Evolutionary conservation across 257 asterid genomes (phyloP), one percentile per base, ranked within the genome.

Genomic region (Solanum neorickii): DNA sequence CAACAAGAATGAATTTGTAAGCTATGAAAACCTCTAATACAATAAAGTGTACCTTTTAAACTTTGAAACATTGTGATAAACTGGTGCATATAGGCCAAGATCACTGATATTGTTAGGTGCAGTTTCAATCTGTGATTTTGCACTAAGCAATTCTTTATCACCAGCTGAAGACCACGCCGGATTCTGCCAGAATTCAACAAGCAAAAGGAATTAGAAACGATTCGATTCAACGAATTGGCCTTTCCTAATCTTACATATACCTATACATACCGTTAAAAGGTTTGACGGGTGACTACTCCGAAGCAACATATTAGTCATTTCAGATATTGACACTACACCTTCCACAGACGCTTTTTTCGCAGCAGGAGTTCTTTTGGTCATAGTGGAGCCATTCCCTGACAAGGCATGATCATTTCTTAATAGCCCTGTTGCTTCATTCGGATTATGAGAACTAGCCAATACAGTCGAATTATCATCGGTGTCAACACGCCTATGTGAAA

Each of bases 21-120:
- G 82, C 52, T 23, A 80, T 18, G 44, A 47, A 49, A 78, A 46
- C 84, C 42, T 9, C 62, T 27, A 16, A 16, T 16, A 31, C 21
- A 29, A 82, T 52, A 3, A 35, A 29, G 42, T 52, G 66, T 89
- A 94, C 98, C 96, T 93, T 44, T 86, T 37, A 85, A 95, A 95
- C 65, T 78, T 88, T 5, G 98, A 88, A 39, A 94, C 56, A 74
- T 94, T 94, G 83, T 93, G 93, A 89, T 89, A 95, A 91, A 94
- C 69, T 4, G 98, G 93, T 49, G 95, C 91, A 87, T 95, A 88
- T 65, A 95, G 87, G 60, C 85, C 65, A 15, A 87, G 89, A 73
- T 86, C 91, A 72, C 86, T 77, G 62, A 18, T 13, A 86, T 65
- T 49, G n/a, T 82, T 7, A n/a, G 90, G 52, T 25, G 89, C 92